These are phyloP conservation scores for Fusarium cyanostomum DNA, from an alignment of 2,329 filamentous ascomycete genomes.

Conservation along the genomic window DNA sequence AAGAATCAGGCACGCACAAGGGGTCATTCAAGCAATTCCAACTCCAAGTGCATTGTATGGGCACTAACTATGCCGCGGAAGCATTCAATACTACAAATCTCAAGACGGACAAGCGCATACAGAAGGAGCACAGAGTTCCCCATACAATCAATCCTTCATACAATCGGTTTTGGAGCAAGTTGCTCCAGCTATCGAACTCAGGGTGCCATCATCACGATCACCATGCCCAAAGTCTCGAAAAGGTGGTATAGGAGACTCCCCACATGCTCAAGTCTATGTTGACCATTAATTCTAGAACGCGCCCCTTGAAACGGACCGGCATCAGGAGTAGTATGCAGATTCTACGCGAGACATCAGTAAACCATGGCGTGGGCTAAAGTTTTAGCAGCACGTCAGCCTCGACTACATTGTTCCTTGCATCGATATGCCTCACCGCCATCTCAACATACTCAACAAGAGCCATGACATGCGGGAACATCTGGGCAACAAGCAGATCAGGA, in stretches of 20 bases:
- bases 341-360: neutral
- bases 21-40: too few species aligned
- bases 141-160: too few species aligned
- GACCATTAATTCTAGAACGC: neutral
- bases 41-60: too few species aligned
- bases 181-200: too few species aligned
- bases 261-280: neutral
- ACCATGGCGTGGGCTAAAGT: neutral
- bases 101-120: too few species aligned
- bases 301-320: neutral
- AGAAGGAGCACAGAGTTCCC: too few species aligned
- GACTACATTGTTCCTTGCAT: conserved; percentile 12
- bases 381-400: neutral
- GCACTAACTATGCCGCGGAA: too few species aligned
- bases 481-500: neutral
- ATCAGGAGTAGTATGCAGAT: neutral
- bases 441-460: conserved; percentile 9
- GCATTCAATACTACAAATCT: too few species aligned
- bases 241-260: neutral
- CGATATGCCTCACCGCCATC: conserved; percentile 16
- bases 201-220: too few species aligned
- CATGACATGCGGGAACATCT: neutral
- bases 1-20: too few species aligned
- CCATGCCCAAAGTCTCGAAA: too few species aligned
- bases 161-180: too few species aligned